Evolutionary conservation across 2,329 filamentous ascomycete genomes (phyloP).

Genomic region (Acrocalymma vagum): DNA sequence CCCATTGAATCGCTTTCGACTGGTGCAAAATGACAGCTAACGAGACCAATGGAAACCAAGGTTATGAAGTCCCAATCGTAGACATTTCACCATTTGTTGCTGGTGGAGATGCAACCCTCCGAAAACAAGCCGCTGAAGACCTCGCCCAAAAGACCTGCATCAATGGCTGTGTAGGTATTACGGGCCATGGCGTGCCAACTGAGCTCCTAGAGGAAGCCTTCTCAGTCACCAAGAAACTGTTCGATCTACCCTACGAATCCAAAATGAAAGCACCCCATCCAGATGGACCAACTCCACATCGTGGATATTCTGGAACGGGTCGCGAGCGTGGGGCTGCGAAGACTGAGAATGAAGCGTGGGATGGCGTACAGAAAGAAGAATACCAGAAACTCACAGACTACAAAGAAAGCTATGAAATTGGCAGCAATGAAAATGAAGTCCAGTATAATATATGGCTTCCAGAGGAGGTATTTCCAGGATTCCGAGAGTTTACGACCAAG

Average conservation of each 20-base stretch:
- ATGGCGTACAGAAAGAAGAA: slow-evolving; percentile 45
- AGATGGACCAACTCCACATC: slow-evolving; percentile 58
- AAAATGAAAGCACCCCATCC: slow-evolving; percentile 62
- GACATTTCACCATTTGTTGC: slow-evolving; percentile 51
- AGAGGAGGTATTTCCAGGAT: slow-evolving; percentile 54
- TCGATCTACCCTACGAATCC: slow-evolving; percentile 53
- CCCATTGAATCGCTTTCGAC: no score
- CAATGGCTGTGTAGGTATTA: slow-evolving; percentile 59
- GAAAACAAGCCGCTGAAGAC: slow-evolving; percentile 45
- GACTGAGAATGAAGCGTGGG: slow-evolving; percentile 48
- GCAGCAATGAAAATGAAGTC: slow-evolving; percentile 52
- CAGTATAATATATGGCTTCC: slow-evolving; percentile 60
- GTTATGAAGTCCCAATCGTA: no score
- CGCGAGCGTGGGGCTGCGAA: slow-evolving; percentile 63
- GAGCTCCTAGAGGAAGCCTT: slow-evolving; percentile 55
- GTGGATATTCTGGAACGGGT: slow-evolving; percentile 65
- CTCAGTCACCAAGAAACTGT: slow-evolving; percentile 53
- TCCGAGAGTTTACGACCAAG: slow-evolving; percentile 55
- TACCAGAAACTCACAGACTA: slow-evolving; percentile 54
- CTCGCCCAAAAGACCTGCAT: slow-evolving; percentile 53
- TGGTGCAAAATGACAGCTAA: no score
- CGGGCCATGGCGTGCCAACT: slow-evolving; percentile 56
- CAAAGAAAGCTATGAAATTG: slow-evolving; percentile 62
- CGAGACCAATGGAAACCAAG: no score
- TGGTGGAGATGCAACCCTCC: slow-evolving; percentile 25